Conservation (phyloP, 169 alveolate genomes). For the Eimeria maxima region DNA sequence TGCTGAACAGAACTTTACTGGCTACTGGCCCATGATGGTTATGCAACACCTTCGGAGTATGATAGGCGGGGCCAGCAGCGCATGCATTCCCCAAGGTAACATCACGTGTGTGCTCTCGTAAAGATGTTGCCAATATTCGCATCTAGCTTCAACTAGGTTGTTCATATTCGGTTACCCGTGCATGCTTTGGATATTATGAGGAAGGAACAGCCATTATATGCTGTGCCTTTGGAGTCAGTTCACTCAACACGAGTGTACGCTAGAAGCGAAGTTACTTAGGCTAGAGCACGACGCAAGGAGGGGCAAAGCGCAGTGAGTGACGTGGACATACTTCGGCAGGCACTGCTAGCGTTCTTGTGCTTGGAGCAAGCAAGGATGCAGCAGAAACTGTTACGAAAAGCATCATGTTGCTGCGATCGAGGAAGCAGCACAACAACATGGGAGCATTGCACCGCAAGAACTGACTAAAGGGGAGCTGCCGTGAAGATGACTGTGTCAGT, state of each 20-base stretch:
- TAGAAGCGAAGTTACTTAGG: not conserved
- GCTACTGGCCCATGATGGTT: too few relatives aligned
- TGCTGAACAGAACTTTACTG: too few relatives aligned
- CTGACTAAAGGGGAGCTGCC: not conserved
- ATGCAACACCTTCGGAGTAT: too few relatives aligned
- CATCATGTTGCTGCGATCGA: not conserved
- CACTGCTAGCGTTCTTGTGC: not conserved
- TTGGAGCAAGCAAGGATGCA: not conserved
- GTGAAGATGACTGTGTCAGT: not conserved
- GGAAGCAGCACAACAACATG: not conserved
- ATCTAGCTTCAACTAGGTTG: too few relatives aligned
- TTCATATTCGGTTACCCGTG: not conserved
- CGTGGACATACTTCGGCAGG: not conserved
- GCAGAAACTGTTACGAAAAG: not conserved
- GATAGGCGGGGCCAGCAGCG: too few relatives aligned
- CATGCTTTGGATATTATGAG: not conserved
- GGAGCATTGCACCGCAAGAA: not conserved
- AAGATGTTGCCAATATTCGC: too few relatives aligned
- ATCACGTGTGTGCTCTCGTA: too few relatives aligned
- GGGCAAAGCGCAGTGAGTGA: not conserved
- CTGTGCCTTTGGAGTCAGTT: not conserved
- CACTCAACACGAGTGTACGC: not conserved
- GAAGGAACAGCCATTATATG: not conserved
- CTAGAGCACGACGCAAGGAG: not conserved
- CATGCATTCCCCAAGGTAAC: too few relatives aligned